Evolutionary conservation across 192 early-diverging fungal genomes (phyloP).

Genomic region (Umbelopsis vinacea): DNA sequence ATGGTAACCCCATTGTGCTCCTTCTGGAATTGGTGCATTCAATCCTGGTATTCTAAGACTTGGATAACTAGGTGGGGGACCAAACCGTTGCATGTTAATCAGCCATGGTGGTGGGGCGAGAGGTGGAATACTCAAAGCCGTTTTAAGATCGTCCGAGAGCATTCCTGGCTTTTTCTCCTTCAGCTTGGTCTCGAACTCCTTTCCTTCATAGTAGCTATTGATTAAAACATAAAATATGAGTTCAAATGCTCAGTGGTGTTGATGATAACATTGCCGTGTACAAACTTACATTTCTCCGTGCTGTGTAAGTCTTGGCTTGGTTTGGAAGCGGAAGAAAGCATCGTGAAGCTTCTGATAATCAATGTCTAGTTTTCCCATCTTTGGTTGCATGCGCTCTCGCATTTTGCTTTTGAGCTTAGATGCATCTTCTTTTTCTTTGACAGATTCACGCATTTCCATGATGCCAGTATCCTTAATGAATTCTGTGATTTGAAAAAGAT

Average conservation of each 20-base stretch:
- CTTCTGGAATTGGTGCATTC: constrained; percentile 95
- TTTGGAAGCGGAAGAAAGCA: constrained; percentile 96
- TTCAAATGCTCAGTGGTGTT: background rate
- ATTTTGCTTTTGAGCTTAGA: constrained; percentile 81
- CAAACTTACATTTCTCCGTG: constrained; percentile 81
- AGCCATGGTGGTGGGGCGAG: constrained; percentile 96
- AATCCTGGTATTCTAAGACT: constrained; percentile 90
- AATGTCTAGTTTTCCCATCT: constrained; percentile 95
- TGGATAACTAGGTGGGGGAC: constrained; percentile 94
- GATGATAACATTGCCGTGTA: background rate
- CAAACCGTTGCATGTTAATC: constrained; percentile 97
- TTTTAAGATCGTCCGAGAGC: constrained; percentile 84
- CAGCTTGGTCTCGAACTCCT: constrained; percentile 90
- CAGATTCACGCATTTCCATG: constrained; percentile 91
- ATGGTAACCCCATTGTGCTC: constrained; percentile 99
- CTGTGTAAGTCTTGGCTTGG: constrained; percentile 72
- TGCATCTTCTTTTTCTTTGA: constrained; percentile 87
- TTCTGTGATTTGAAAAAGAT: constrained; percentile 49
- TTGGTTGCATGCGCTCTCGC: constrained; percentile 86
- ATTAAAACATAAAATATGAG: background rate
- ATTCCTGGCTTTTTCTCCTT: constrained; percentile 88
- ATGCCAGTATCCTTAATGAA: constrained; percentile 98
- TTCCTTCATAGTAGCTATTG: constrained; percentile 89
- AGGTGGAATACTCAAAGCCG: constrained; percentile 89
- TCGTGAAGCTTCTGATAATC: constrained; percentile 98